Conservation (phyloP, 2,329 filamentous ascomycete species). For the Penicillium sp. region DNA sequence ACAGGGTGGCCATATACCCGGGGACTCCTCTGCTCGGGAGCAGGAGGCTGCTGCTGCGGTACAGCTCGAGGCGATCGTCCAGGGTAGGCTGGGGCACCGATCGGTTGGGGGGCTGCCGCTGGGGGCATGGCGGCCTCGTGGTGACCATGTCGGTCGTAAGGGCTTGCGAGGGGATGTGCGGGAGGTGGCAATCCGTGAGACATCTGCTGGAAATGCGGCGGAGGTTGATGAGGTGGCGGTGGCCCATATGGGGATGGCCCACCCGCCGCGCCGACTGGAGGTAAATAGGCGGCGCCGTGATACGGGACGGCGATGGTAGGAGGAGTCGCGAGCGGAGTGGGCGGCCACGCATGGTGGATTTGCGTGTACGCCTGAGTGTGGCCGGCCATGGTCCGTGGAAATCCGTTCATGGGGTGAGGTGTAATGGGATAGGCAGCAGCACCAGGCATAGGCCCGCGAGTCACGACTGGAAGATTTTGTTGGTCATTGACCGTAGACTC, state of each 20-base stretch:
- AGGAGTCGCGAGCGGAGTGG: slow-evolving; percentile 41
- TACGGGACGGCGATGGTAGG: slow-evolving; percentile 35
- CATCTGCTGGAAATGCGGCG: slow-evolving; percentile 21
- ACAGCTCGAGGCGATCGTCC: slow-evolving; percentile 25
- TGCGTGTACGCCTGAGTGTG: slow-evolving; percentile 35
- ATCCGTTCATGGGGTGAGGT: slow-evolving; percentile 51
- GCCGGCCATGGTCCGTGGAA: slow-evolving; percentile 41
- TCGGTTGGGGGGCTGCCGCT: slow-evolving; percentile 14
- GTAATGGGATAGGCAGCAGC: slow-evolving; percentile 46
- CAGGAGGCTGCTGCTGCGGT: slow-evolving; percentile 14
- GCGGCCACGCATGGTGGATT: slow-evolving; percentile 31
- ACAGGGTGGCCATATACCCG: slow-evolving; percentile 22
- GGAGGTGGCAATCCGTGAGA: slow-evolving; percentile 22
- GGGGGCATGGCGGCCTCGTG: slow-evolving; percentile 27
- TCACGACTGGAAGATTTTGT: slow-evolving; percentile 72
- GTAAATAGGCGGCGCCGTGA: slow-evolving; percentile 30
- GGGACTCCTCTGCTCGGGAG: slow-evolving; percentile 27
- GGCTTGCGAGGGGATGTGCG: slow-evolving; percentile 21
- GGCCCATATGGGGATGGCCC: slow-evolving; percentile 31
- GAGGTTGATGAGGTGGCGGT: slow-evolving; percentile 22
- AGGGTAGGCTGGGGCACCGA: slow-evolving; percentile 17
- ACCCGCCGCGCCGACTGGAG: slow-evolving; percentile 27
- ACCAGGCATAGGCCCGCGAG: slow-evolving; percentile 63
- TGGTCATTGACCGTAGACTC: slow-evolving; percentile 88
- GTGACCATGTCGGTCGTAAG: slow-evolving; percentile 33